A percentile compares a stretch with the other conserved stretches of the same genome.
Evolutionary conservation across 2,329 filamentous ascomycete genomes (phyloP).

Genomic region (Epichloe aotearoae): DNA sequence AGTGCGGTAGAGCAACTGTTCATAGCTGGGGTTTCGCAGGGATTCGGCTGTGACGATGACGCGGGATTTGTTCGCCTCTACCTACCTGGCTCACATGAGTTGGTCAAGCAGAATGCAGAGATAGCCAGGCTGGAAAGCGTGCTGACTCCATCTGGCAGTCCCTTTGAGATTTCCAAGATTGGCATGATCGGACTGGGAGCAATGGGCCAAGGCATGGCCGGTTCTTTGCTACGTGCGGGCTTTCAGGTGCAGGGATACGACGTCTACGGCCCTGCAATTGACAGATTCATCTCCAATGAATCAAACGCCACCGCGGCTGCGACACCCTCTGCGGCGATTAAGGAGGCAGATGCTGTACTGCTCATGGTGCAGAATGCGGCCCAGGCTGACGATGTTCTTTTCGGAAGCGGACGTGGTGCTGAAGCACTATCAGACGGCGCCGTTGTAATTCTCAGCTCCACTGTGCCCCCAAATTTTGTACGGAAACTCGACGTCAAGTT

Average conservation of each 20-base stretch:
- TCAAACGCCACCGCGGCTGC: constrained; percentile 12
- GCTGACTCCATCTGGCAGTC: constrained; percentile 10
- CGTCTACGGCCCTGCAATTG: constrained; percentile 15
- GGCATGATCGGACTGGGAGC: constrained; percentile 24
- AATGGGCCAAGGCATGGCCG: constrained; percentile 26
- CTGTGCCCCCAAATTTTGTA: constrained; percentile 21
- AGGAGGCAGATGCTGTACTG: constrained; percentile 17
- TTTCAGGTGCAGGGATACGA: constrained; percentile 23
- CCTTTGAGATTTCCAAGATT: constrained; percentile 16
- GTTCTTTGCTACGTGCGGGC: constrained; percentile 19
- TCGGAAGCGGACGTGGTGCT: constrained; percentile 17
- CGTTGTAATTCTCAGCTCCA: constrained; percentile 22
- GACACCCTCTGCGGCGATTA: constrained; percentile 16
- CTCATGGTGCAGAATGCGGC: constrained; percentile 23
- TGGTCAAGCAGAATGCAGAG: constrained; percentile 9
- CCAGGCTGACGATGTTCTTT: constrained; percentile 20
- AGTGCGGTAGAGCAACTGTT: constrained; percentile 21
- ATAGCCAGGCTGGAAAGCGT: constrained; percentile 1
- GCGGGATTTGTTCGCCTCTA: constrained; percentile 16
- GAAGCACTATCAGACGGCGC: constrained; percentile 14
- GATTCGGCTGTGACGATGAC: constrained; percentile 16
- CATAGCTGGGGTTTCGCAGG: constrained; percentile 15
- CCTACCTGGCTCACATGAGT: constrained; percentile 8
- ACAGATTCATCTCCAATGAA: constrained; percentile 15
- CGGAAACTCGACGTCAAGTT: constrained; percentile 11